Conservation (phyloP, 129 eudicot species). For the Helianthus annuus region DNA sequence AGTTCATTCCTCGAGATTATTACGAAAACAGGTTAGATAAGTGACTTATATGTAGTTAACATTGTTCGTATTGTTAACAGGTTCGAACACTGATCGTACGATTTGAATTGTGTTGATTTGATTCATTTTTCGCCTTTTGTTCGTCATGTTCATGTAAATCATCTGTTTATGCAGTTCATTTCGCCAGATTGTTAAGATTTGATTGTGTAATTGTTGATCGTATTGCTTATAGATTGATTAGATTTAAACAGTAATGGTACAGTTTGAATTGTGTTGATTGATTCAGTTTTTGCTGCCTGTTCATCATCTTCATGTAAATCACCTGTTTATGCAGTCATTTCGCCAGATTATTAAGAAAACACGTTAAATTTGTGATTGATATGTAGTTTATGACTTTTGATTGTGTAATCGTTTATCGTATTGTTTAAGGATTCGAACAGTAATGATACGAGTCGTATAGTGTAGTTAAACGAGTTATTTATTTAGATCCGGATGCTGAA, state of each 20-base stretch:
- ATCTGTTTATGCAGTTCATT: neutral
- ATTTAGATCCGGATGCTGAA: conserved; percentile 3
- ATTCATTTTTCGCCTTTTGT: too few species aligned
- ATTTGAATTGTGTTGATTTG: neutral
- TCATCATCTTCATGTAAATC: conserved; percentile 11
- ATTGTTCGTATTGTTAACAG: neutral
- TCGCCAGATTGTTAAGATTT: neutral
- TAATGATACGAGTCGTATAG: neutral
- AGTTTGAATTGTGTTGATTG: too few species aligned
- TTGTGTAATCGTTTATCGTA: neutral
- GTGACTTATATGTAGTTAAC: neutral
- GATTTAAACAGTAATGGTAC: too few species aligned
- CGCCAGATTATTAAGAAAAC: neutral
- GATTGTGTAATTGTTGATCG: too few species aligned
- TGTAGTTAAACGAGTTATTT: neutral
- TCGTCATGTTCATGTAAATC: conserved; percentile 6
- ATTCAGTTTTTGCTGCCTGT: too few species aligned
- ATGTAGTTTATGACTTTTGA: conserved; percentile 1
- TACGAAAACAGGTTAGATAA: too few species aligned
- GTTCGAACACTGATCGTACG: neutral
- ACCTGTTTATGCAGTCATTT: neutral
- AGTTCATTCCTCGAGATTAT: too few species aligned
- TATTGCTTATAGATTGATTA: too few species aligned
- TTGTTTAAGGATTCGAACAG: neutral
- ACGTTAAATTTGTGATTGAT: neutral